Conservation (phyloP, 176 grass and related monocot species). For the Lolium rigidum region DNA sequence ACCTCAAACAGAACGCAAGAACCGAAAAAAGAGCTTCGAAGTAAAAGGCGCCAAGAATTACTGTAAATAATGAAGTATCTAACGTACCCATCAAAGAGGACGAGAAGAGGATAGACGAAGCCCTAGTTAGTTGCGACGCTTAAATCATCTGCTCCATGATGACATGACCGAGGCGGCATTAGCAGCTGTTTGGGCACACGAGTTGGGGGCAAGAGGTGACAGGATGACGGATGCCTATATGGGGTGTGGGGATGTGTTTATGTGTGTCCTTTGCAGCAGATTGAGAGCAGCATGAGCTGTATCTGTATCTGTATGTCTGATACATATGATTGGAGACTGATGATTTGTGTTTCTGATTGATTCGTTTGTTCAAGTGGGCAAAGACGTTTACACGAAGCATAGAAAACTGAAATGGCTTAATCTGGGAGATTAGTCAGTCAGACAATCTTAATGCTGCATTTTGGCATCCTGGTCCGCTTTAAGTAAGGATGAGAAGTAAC, state of each 20-base stretch:
- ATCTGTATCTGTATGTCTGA: constrained; percentile 49
- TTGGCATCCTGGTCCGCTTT: background rate
- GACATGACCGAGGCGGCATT: background rate
- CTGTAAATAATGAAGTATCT: background rate
- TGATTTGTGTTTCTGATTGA: background rate
- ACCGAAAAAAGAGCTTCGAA: background rate
- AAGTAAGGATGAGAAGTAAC: background rate
- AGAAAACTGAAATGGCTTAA: background rate
- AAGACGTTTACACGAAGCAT: background rate
- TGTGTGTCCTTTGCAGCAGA: background rate
- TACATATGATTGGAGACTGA: constrained; percentile 55
- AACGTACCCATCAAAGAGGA: constrained; percentile 44
- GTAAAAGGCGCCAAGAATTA: background rate
- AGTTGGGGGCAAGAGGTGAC: background rate
- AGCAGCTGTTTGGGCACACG: background rate
- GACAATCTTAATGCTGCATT: background rate
- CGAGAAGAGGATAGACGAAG: background rate
- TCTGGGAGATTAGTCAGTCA: background rate
- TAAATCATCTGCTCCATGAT: constrained; percentile 9
- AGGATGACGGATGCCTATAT: constrained; percentile 27
- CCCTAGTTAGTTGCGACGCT: background rate
- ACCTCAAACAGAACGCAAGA: background rate
- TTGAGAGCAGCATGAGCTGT: constrained; percentile 53
- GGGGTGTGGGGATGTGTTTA: constrained; percentile 16
- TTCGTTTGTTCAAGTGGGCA: background rate